phyloP scores from a whole-genome alignment of 2,329 filamentous ascomycete genomes.

The Pezicula neosporulosa region DNA sequence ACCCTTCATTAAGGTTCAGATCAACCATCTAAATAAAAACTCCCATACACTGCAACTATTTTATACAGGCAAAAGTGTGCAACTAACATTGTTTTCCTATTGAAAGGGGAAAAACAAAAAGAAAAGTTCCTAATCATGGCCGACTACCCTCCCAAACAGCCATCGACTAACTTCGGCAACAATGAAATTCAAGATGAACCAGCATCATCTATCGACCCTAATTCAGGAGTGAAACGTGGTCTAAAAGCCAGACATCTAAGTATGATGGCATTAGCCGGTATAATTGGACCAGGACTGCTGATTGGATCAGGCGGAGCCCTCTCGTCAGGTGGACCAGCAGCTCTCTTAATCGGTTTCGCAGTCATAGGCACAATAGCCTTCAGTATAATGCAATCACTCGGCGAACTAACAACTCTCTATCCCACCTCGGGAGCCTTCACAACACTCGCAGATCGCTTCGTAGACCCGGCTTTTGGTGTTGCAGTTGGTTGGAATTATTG shows the following conservation, averaged over 20 bases:
- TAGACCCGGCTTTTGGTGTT: constrained; percentile 66
- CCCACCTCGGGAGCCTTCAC: constrained; percentile 70
- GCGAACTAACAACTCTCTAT: constrained; percentile 71
- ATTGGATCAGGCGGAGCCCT: constrained; percentile 70
- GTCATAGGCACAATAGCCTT: constrained; percentile 68
- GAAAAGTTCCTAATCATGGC: too few relatives aligned
- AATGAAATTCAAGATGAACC: too few relatives aligned
- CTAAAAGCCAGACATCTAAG: constrained; percentile 65
- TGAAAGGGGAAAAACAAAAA: too few relatives aligned
- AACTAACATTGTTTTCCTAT: too few relatives aligned
- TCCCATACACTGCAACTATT: too few relatives aligned
- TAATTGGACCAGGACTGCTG: constrained; percentile 66
- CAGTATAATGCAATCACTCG: constrained; percentile 58
- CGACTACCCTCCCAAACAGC: too few relatives aligned
- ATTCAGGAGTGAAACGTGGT: constrained; percentile 64
- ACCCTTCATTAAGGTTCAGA: too few relatives aligned
- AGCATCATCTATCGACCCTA: constrained; percentile 39
- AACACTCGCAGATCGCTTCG: constrained; percentile 66
- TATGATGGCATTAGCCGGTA: constrained; percentile 45
- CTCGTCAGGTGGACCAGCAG: constrained; percentile 65
- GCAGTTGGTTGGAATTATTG: constrained; percentile 72
- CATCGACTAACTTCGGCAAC: too few relatives aligned
- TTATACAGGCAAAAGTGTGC: too few relatives aligned
- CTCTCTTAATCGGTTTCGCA: constrained; percentile 69
- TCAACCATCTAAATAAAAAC: too few relatives aligned